Evolutionary conservation across 1,284 basidiomycete species (phyloP).

Genomic region (Sphagnurus paluster): DNA sequence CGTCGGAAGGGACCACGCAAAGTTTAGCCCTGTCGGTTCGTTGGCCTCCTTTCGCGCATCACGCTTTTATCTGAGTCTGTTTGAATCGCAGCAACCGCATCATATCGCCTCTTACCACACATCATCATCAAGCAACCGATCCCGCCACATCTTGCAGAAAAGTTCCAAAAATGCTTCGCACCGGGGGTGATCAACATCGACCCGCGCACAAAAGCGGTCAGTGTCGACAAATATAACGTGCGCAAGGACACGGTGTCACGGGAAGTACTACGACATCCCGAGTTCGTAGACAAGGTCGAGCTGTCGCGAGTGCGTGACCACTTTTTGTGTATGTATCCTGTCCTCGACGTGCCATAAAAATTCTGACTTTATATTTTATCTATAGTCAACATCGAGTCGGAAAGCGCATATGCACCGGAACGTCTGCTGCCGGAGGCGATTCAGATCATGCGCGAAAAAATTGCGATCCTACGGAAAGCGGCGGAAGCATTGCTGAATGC

Average conservation of each 20-base stretch:
- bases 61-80: neutral
- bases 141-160: constrained; percentile 62
- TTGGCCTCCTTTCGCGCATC: constrained; percentile 16
- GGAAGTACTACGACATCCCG: constrained; percentile 90
- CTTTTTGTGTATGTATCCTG: constrained; percentile 74
- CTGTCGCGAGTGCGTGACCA: constrained; percentile 89
- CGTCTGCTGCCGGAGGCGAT: constrained; percentile 85
- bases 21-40: constrained; percentile 95
- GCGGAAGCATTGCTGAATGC: constrained; percentile 50
- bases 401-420: constrained; percentile 86
- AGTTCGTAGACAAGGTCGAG: constrained; percentile 86
- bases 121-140: constrained; percentile 81
- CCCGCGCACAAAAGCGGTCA: constrained; percentile 52
- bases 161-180: constrained; percentile 89
- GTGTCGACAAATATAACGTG: constrained; percentile 64
- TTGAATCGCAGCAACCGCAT: constrained; percentile 76
- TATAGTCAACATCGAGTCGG: constrained; percentile 87
- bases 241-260: constrained; percentile 91
- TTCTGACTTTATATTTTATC: neutral
- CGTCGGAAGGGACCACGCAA: constrained; percentile 96
- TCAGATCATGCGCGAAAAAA: constrained; percentile 82
- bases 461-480: constrained; percentile 58
- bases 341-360: neutral
- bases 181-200: constrained; percentile 85
- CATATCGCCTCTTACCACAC: constrained; percentile 90